Percentiles rank a stretch among this genome's conserved stretches.
phyloP scores from a whole-genome alignment of 2,329 filamentous ascomycete genomes.

The Fusarium proliferatum region DNA sequence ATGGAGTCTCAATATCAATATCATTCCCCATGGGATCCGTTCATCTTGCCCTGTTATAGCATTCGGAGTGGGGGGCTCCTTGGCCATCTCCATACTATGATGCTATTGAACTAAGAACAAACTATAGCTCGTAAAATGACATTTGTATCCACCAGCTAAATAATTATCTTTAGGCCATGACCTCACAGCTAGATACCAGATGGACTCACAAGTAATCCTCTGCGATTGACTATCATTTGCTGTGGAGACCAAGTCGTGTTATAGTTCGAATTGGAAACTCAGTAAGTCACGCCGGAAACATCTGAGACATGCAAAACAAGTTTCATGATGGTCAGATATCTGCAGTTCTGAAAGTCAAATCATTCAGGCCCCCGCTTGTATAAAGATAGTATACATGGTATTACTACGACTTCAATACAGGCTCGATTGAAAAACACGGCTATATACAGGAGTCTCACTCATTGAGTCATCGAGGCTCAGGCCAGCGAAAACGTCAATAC shows the following conservation, averaged over 20 bases:
- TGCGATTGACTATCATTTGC: not conserved
- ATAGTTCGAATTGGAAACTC: not conserved
- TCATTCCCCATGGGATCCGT: not conserved
- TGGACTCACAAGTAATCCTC: not conserved
- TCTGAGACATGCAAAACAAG: not conserved
- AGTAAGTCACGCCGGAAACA: not conserved
- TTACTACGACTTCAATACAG: not conserved
- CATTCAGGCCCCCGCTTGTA: not conserved
- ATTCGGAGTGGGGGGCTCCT: slow-evolving; percentile 10
- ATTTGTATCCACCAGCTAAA: slow-evolving; percentile 24
- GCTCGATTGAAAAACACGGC: not conserved
- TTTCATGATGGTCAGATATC: not conserved
- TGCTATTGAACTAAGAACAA: slow-evolving; percentile 13
- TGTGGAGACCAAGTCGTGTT: not conserved
- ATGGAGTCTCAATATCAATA: not conserved
- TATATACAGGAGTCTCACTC: not conserved
- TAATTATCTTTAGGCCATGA: not conserved
- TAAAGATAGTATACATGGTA: not conserved
- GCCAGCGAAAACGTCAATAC: not conserved
- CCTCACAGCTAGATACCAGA: not conserved
- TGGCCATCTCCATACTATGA: slow-evolving; percentile 8
- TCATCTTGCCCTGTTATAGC: slow-evolving; percentile 10
- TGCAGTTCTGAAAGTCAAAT: not conserved
- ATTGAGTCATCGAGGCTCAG: not conserved
- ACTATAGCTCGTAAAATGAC: slow-evolving; percentile 3